Evolutionary conservation across 108 stramenopile species (phyloP).

Genomic region (Cyclotella choctawhatcheeana): DNA sequence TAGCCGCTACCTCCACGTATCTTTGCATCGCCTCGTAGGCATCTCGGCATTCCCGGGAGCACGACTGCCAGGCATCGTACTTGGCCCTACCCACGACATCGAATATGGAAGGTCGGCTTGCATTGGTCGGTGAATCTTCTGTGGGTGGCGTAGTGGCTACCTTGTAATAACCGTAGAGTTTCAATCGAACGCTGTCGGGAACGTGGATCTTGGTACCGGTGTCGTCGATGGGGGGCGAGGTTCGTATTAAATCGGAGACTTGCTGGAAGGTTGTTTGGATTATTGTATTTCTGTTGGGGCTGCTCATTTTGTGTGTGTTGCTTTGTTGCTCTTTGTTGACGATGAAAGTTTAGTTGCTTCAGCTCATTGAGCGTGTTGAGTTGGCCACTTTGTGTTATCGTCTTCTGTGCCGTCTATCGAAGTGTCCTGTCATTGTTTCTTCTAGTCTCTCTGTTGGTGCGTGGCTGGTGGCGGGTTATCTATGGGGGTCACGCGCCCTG

Average conservation of each 20-base stretch:
- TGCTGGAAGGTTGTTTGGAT: slow-evolving; percentile 10
- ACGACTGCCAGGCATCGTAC: slow-evolving; percentile 39
- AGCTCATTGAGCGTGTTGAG: too few relatives aligned
- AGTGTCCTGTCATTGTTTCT: too few relatives aligned
- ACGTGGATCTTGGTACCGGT: slow-evolving; percentile 14
- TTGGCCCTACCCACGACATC: slow-evolving; percentile 55
- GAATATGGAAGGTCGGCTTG: slow-evolving; percentile 39
- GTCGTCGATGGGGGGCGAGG: slow-evolving; percentile 12
- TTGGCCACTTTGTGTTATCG: too few relatives aligned
- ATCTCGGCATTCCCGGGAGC: slow-evolving; percentile 23
- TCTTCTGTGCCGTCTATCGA: too few relatives aligned
- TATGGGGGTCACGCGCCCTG: too few relatives aligned
- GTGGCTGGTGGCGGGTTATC: too few relatives aligned
- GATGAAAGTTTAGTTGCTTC: too few relatives aligned
- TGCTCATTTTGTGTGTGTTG: too few relatives aligned
- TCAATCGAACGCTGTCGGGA: slow-evolving; percentile 13
- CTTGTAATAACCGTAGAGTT: slow-evolving; percentile 42
- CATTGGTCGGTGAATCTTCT: neutral
- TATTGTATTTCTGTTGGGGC: neutral
- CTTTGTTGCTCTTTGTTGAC: too few relatives aligned
- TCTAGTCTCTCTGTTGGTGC: too few relatives aligned
- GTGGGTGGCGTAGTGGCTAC: slow-evolving; percentile 15
- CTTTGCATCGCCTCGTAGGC: slow-evolving; percentile 21
- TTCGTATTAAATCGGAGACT: slow-evolving; percentile 15
- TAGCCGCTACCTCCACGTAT: slow-evolving; percentile 26